phyloP scores from a whole-genome alignment of 768 basidiomycete genomes.

The Trametopsis cervina region DNA sequence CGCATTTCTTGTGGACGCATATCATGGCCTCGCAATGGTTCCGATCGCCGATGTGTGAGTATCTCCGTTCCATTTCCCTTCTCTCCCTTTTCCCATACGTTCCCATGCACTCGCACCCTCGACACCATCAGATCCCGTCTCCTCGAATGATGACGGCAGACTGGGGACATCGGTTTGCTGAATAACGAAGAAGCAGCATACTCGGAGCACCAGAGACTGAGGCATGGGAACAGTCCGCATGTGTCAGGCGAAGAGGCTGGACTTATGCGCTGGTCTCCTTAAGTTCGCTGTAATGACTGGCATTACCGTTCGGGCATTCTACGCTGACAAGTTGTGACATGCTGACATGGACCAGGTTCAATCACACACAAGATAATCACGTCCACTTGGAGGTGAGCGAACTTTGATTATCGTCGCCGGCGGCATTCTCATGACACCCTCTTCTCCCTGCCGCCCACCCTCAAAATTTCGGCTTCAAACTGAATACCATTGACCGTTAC shows the following conservation, averaged over 20 bases:
- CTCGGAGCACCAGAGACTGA: background rate
- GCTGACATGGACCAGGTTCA: conserved; percentile 25
- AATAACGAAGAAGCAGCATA: background rate
- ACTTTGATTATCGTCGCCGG: conserved; percentile 3
- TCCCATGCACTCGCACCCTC: conserved; percentile 11
- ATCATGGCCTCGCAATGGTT: conserved; percentile 39
- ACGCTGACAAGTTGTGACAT: no score
- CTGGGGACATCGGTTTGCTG: background rate
- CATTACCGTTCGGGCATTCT: no score
- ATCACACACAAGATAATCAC: conserved; percentile 30
- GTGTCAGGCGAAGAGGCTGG: no score
- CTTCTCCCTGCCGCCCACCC: background rate
- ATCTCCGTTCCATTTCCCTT: background rate
- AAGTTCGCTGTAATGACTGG: no score
- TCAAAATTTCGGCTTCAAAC: background rate
- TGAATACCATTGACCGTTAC: background rate
- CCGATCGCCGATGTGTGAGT: conserved; percentile 41
- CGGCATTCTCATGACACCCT: background rate
- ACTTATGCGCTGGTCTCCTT: no score
- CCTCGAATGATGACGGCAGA: background rate
- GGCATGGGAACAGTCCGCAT: background rate
- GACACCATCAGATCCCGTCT: background rate
- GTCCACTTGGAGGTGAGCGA: conserved; percentile 32
- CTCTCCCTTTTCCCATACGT: background rate
- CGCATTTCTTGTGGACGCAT: conserved; percentile 42